These are phyloP conservation scores for Saturnispora hagleri DNA, from an alignment of 805 yeast species.

Conservation along the genomic window DNA sequence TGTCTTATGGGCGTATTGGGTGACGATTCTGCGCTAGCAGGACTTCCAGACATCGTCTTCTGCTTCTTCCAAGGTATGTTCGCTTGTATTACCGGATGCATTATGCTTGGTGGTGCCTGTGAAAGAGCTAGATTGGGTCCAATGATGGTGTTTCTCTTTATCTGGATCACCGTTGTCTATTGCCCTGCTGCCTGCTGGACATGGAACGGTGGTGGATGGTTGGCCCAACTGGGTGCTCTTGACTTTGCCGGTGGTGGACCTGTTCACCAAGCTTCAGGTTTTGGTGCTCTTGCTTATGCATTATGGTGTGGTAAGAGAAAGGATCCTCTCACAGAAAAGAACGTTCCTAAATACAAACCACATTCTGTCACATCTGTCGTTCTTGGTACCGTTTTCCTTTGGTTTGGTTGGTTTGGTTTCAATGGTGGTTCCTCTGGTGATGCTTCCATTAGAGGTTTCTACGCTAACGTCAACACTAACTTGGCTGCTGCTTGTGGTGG, in stretches of 20 bases:
- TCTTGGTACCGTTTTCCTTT: slow-evolving; percentile 84
- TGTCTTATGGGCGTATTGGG: slow-evolving; percentile 77
- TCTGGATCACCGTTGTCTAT: slow-evolving; percentile 94
- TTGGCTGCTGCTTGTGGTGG: slow-evolving; percentile 92
- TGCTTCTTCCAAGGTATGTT: slow-evolving; percentile 95
- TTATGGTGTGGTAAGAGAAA: slow-evolving; percentile 85
- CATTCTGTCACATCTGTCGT: slow-evolving; percentile 88
- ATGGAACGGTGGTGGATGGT: slow-evolving; percentile 94
- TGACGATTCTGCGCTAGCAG: slow-evolving; percentile 54
- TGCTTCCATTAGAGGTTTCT: slow-evolving; percentile 87
- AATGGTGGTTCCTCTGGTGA: slow-evolving; percentile 98
- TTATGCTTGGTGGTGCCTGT: slow-evolving; percentile 96
- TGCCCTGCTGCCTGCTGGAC: slow-evolving; percentile 97
- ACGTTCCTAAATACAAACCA: slow-evolving; percentile 85
- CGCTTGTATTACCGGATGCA: slow-evolving; percentile 84
- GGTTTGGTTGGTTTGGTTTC: slow-evolving; percentile 99
- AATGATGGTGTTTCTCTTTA: slow-evolving; percentile 87
- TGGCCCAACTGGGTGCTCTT: slow-evolving; percentile 67
- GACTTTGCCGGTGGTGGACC: slow-evolving; percentile 99
- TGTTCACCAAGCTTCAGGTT: slow-evolving; percentile 91
- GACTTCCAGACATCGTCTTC: slow-evolving; percentile 86
- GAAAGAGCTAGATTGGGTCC: slow-evolving; percentile 96
- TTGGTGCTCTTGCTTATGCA: slow-evolving; percentile 91
- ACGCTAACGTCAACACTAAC: slow-evolving; percentile 88
- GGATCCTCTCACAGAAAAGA: slow-evolving; percentile 60